These are phyloP conservation scores for Alnus glutinosa DNA, from an alignment of 306 rosid species.

Conservation along the genomic window DNA sequence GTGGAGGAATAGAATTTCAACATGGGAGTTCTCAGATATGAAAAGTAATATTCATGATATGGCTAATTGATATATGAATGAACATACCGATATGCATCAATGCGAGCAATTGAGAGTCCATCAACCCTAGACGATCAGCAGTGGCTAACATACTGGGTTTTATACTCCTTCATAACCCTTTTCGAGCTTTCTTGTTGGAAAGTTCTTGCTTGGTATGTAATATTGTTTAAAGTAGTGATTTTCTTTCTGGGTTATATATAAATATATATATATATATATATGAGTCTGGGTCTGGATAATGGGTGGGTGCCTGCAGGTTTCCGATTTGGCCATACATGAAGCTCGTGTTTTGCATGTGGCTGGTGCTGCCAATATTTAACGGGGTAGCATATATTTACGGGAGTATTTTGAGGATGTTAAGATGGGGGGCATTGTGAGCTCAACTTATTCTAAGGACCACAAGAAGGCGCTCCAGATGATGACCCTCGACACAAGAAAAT, in stretches of 20 bases:
- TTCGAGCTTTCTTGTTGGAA: too few relatives aligned
- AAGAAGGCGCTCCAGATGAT: slow-evolving; percentile 77
- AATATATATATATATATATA: too few relatives aligned
- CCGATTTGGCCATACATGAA: slow-evolving; percentile 84
- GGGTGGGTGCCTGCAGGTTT: slow-evolving; percentile 42
- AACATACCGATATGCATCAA: slow-evolving; percentile 65
- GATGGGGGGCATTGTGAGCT: slow-evolving; percentile 38
- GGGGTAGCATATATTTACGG: slow-evolving; percentile 86
- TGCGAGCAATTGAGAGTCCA: too few relatives aligned
- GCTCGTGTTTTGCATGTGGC: slow-evolving; percentile 75
- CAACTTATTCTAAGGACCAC: slow-evolving; percentile 47
- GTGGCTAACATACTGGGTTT: too few relatives aligned
- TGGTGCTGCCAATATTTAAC: slow-evolving; percentile 84
- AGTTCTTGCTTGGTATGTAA: too few relatives aligned
- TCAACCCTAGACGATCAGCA: too few relatives aligned
- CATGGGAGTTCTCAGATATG: slow-evolving; percentile 67
- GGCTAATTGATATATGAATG: background rate
- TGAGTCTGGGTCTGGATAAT: too few relatives aligned
- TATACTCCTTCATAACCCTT: too few relatives aligned
- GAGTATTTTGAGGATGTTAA: slow-evolving; percentile 68
- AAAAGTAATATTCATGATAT: too few relatives aligned
- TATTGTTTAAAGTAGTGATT: too few relatives aligned
- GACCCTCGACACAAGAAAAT: slow-evolving; percentile 75
- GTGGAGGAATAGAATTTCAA: slow-evolving; percentile 16
- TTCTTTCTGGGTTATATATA: background rate